Evolutionary conservation across 257 asterid genomes (phyloP), one percentile per base, ranked within the genome.

Genomic region (Coffea canephora): DNA sequence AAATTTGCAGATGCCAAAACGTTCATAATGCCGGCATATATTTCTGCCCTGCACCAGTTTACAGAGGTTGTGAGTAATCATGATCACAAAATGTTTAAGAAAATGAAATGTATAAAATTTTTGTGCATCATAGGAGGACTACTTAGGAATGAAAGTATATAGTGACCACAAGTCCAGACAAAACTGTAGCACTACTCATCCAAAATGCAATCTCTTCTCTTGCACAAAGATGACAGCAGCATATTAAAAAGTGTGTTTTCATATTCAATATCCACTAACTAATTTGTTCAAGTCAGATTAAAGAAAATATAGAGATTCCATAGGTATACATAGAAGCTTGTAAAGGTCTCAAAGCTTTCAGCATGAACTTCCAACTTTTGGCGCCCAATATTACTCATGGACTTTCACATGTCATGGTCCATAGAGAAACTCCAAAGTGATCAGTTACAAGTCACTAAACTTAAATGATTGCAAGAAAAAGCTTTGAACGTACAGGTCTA

Each of bases 401-500:
- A 54, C 8, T n/a, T 77, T 69, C 15, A 43, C 23, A 49, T 27
- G 68, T 12, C 45, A 41, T 15, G 23, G 48, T 52, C 67, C 57
- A 36, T 43, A 34, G 1, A 31, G 68, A 34, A 19, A 69, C 73
- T 39, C 34, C 9, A 52, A 31, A 11, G 66, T 21, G 19, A 39
- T 34, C 16, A 11, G 61, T 54, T 16, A 23, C 54, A 23, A 36
- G 31, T 59, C 43, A 52, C 64, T 13, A 45, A 66, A 59, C 46
- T 54, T 25, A 71, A 48, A 86, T 25, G 73, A 46, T 45, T 72
- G 79, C 55, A 71, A 70, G 12, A 62, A 34, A 82, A 36, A 61
- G 36, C 77, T 45, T 73, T 54, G 76, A 77, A 81, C 93, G 86
- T 86, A 87, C 91, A 69, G 93, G 89, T 86, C 93, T 84, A 66